Percentiles rank a stretch among this genome's conserved stretches.
Evolutionary conservation across 2,329 filamentous ascomycete species (phyloP).

Genomic region (Aspergillus piperis): DNA sequence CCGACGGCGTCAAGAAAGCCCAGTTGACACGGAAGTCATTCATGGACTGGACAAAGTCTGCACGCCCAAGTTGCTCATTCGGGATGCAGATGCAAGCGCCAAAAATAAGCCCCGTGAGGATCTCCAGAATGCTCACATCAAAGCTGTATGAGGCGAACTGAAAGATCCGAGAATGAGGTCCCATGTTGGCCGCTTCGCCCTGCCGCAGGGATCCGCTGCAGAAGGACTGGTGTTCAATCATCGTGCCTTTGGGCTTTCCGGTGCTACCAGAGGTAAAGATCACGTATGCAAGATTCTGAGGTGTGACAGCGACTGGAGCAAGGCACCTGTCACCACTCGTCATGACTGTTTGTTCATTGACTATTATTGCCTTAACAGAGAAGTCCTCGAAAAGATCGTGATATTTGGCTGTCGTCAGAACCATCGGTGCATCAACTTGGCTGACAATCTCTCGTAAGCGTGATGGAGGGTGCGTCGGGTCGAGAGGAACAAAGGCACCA

Average conservation of each 20-base stretch:
- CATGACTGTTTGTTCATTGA: not conserved
- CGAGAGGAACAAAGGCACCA: conserved; percentile 27
- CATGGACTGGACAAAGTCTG: conserved; percentile 31
- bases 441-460: conserved; percentile 1
- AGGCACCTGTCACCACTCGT: not conserved
- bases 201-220: not conserved
- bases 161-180: conserved; percentile 12
- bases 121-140: conserved; percentile 16
- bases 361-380: not conserved
- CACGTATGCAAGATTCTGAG: conserved; percentile 10
- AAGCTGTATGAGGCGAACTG: conserved; percentile 19
- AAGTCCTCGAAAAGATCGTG: conserved; percentile 7
- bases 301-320: not conserved
- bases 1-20: conserved; percentile 40
- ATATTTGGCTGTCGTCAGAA: not conserved
- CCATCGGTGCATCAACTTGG: not conserved
- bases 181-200: conserved; percentile 2
- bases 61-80: conserved; percentile 18
- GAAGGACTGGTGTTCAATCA: conserved; percentile 19
- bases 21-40: conserved; percentile 40
- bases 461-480: conserved; percentile 21
- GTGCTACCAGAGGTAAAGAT: conserved; percentile 26
- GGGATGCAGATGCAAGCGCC: conserved; percentile 24
- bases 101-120: conserved; percentile 9
- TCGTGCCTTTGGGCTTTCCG: conserved; percentile 22